Percentiles rank a stretch among this genome's conserved stretches.
These are phyloP conservation scores for Umbilicaria muhlenbergii DNA, from an alignment of 495 filamentous ascomycete genomes.

Conservation along the genomic window DNA sequence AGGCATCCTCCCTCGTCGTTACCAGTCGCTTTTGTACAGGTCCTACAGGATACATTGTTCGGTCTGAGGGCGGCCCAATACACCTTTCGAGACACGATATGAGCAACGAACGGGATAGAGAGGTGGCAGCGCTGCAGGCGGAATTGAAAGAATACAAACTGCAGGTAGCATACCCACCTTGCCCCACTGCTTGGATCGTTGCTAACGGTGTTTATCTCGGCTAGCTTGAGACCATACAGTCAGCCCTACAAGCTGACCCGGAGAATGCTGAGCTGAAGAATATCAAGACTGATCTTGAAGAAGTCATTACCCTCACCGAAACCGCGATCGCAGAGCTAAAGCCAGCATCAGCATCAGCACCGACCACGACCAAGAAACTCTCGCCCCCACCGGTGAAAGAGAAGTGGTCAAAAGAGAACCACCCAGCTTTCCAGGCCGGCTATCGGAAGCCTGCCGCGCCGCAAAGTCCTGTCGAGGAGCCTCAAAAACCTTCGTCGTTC, in stretches of 20 bases:
- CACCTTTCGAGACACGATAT: slow-evolving; percentile 9
- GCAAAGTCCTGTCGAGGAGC: slow-evolving; percentile 27
- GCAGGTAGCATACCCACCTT: slow-evolving; percentile 38
- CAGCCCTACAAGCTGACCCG: slow-evolving; percentile 65
- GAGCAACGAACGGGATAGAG: slow-evolving; percentile 30
- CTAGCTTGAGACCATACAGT: slow-evolving; percentile 68
- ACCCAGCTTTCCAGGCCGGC: slow-evolving; percentile 47
- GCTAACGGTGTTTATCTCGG: neutral
- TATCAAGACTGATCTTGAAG: slow-evolving; percentile 69
- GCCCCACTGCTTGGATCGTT: neutral
- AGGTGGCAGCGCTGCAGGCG: slow-evolving; percentile 45
- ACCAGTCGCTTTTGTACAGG: too few relatives aligned
- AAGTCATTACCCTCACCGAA: slow-evolving; percentile 66
- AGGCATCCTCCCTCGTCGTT: too few relatives aligned
- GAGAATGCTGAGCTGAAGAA: slow-evolving; percentile 66
- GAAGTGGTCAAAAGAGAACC: slow-evolving; percentile 61
- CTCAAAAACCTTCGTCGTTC: slow-evolving; percentile 40
- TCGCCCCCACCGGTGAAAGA: slow-evolving; percentile 35
- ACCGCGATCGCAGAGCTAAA: slow-evolving; percentile 68
- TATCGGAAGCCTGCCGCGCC: slow-evolving; percentile 26
- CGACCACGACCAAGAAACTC: slow-evolving; percentile 23
- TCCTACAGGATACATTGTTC: too few relatives aligned
- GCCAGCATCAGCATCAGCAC: slow-evolving; percentile 34
- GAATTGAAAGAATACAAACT: slow-evolving; percentile 72
- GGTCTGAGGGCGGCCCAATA: too few relatives aligned